Evolutionary conservation across 179 eudicot genomes (phyloP).

Genomic region (Silene coronaria): DNA sequence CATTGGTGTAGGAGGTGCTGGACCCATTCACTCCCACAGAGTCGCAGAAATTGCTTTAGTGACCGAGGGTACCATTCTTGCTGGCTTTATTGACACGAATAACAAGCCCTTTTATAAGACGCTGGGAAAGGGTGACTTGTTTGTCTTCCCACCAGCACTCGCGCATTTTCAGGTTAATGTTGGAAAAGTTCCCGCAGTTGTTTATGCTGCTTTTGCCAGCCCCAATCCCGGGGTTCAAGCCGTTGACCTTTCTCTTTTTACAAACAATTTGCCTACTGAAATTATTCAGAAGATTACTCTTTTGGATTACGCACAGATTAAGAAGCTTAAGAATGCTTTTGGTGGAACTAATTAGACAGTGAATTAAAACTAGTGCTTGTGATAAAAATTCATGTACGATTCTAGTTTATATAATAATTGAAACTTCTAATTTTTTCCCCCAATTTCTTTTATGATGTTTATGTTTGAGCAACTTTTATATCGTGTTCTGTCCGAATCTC

Average conservation of each 20-base stretch:
- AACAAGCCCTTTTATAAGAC: neutral
- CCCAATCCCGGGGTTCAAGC: neutral
- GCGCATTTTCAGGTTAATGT: neutral
- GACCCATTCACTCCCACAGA: neutral
- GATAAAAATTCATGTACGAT: too few relatives aligned
- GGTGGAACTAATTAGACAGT: neutral
- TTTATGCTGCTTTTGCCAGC: neutral
- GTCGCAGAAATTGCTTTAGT: neutral
- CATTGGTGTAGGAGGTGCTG: neutral
- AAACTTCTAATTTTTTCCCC: too few relatives aligned
- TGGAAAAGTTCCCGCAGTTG: neutral
- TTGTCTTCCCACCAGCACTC: neutral
- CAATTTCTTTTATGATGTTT: too few relatives aligned
- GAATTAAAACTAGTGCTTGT: too few relatives aligned
- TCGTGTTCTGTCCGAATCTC: too few relatives aligned
- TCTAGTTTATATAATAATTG: too few relatives aligned
- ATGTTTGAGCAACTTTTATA: too few relatives aligned
- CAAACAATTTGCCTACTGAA: neutral
- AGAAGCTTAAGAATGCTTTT: constrained; percentile 1
- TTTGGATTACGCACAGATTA: neutral
- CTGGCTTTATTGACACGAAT: neutral
- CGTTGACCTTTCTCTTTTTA: neutral
- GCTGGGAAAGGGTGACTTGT: neutral
- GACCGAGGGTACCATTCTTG: neutral
- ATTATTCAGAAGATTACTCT: neutral